Evolutionary conservation across 495 filamentous ascomycete species (phyloP).

Genomic region (Talaromyces stipitatus): DNA sequence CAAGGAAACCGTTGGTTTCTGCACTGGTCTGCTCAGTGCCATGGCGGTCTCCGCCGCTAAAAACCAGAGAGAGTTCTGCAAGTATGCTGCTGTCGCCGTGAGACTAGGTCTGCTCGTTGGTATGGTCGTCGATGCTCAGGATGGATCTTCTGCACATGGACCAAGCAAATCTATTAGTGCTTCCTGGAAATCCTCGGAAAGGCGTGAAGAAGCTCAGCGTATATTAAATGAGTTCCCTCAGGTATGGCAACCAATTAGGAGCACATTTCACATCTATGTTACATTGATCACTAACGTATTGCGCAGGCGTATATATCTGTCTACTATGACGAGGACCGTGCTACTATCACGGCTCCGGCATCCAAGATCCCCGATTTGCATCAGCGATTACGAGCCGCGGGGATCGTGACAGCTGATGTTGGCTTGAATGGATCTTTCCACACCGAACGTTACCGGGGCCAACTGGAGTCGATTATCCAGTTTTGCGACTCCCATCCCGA

Average conservation of each 20-base stretch:
- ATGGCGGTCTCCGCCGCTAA: constrained; percentile 22
- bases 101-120: constrained; percentile 24
- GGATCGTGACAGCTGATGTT: constrained; percentile 25
- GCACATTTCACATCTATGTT: too few species aligned
- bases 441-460: constrained; percentile 7
- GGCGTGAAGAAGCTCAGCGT: constrained; percentile 10
- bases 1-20: constrained; percentile 31
- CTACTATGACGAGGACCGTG: constrained; percentile 30
- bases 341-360: constrained; percentile 19
- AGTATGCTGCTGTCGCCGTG: constrained; percentile 22
- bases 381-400: constrained; percentile 22
- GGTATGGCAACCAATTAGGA: too few species aligned
- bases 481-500: constrained; percentile 17
- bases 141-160: constrained; percentile 8
- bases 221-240: constrained; percentile 14
- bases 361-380: constrained; percentile 14
- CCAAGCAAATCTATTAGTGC: constrained; percentile 12
- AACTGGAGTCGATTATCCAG: background rate
- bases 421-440: constrained; percentile 30
- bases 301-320: constrained; percentile 43
- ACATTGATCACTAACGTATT: too few species aligned
- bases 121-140: constrained; percentile 27
- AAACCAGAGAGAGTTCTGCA: constrained; percentile 13
- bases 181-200: constrained; percentile 17
- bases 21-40: constrained; percentile 28